These are phyloP conservation scores for Aureobasidium leucospermi DNA, from an alignment of 2,329 filamentous ascomycete genomes.

Conservation along the genomic window DNA sequence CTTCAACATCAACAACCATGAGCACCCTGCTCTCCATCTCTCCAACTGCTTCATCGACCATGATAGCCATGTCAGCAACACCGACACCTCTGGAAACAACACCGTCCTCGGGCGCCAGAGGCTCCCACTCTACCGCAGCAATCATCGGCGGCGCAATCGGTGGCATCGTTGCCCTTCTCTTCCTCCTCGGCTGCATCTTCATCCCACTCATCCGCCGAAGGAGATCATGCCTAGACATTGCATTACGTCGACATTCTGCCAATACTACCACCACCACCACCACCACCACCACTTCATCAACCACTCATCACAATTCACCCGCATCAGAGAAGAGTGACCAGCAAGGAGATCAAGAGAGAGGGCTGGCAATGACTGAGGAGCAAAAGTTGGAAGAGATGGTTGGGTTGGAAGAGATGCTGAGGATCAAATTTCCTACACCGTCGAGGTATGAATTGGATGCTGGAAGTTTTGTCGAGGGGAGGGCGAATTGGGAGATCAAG, in stretches of 20 bases:
- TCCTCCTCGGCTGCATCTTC: neutral
- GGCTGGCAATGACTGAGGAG: neutral
- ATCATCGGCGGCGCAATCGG: neutral
- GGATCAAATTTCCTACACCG: neutral
- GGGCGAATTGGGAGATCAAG: neutral
- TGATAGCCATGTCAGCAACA: neutral
- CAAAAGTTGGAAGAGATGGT: neutral
- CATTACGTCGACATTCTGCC: neutral
- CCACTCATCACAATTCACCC: too few species aligned
- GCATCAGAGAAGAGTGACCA: too few species aligned
- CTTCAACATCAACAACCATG: neutral
- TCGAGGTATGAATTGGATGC: conserved; percentile 2
- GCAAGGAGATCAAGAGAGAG: neutral
- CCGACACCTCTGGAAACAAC: neutral
- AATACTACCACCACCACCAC: neutral
- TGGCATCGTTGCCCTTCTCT: neutral
- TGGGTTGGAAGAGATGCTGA: neutral
- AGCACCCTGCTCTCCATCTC: neutral
- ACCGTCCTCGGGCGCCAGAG: neutral
- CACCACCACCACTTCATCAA: neutral
- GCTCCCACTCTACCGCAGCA: neutral
- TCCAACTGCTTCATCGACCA: neutral
- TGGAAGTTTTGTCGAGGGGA: neutral
- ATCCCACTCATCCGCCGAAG: neutral
- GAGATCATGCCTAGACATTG: neutral